These are phyloP conservation scores for Dipodascus geniculatus DNA, from an alignment of 805 yeast genomes.

Conservation along the genomic window DNA sequence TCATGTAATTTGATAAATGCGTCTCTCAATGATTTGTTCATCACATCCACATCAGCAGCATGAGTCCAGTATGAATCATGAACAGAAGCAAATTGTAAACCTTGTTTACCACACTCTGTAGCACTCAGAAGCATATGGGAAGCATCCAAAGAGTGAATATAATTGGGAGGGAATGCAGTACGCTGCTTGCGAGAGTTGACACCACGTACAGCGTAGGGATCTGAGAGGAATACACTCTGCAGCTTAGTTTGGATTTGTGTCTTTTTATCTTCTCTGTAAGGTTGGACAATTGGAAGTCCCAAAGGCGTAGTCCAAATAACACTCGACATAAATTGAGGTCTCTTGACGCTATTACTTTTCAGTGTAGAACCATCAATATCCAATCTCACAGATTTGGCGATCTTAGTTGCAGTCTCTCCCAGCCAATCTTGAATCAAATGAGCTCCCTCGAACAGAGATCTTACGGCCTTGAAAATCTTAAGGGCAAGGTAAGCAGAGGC, in stretches of 20 bases:
- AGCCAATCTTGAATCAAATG: constrained; percentile 96
- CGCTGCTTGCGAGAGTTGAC: constrained; percentile 85
- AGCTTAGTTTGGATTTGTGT: constrained; percentile 67
- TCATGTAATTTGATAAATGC: constrained; percentile 71
- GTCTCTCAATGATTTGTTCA: constrained; percentile 63
- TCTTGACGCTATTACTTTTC: constrained; percentile 29
- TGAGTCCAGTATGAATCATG: constrained; percentile 99
- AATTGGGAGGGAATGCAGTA: constrained; percentile 93
- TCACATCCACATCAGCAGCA: constrained; percentile 64
- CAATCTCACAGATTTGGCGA: constrained; percentile 64
- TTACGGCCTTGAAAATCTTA: constrained; percentile 70
- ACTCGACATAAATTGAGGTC: constrained; percentile 62
- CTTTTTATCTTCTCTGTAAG: constrained; percentile 63
- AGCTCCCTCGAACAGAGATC: constrained; percentile 83
- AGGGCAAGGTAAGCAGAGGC: constrained; percentile 56
- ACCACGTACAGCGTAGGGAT: constrained; percentile 73
- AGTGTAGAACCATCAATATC: constrained; percentile 36
- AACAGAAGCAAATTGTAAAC: constrained; percentile 78
- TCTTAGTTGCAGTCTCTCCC: constrained; percentile 70
- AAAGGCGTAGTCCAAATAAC: constrained; percentile 98
- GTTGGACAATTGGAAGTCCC: constrained; percentile 94
- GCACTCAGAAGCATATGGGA: constrained; percentile 94
- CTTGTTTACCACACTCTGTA: constrained; percentile 50
- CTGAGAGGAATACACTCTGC: constrained; percentile 77
- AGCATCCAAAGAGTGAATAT: constrained; percentile 90